Evolutionary conservation across 192 early-diverging fungal genomes (phyloP), one percentile per base, ranked within the genome.

Genomic region (Podila horticola): DNA sequence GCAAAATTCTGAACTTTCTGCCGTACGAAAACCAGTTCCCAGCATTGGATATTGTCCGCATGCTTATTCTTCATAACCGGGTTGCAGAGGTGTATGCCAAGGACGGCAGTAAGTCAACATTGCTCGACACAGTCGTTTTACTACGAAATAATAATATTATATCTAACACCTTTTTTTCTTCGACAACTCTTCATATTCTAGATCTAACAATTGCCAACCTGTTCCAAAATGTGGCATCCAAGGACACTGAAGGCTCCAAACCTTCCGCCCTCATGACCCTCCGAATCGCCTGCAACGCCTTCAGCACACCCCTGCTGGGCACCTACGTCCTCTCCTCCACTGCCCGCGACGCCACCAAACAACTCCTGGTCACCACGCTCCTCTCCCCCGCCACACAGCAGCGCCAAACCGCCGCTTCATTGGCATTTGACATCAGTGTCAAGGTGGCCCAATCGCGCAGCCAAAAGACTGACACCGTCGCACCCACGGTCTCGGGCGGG

Each of bases 351-450:
- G 69, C 86, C n/a, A 73, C 83, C 0, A 94, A 93, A 9, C 86
- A 88, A 11, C 74, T 92, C 2, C 60, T 94, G 31, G 84, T 95
- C 45, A 87, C 88, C 6, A 84, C 84, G 3, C 84, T 94, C 6
- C 79, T 94, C 3, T 84, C 85, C 8, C 22, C 75, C 2, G 89
- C 91, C n/a, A 30, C 75, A 4, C 48, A 79, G 15, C 85, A 94
- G 2, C 84, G 92, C 2, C 89, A 92, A 67, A 85, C 87, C 3
- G 92, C 92, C 0, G 87, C 92, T 1, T 87, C 90, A 1, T 71
- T 94, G 11, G 92, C 89, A 1, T 94, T 91, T 61, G 92, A 95
- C 72, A 87, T 92, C 59, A 79, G 89, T 2, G 71, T 88, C 20
- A 85, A 82, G 50, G 85, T 91, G 62, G 84, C 86, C 13, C 82